phyloP scores from a whole-genome alignment of 805 yeast genomes.

The Metschnikowia chrysomelidarum region DNA sequence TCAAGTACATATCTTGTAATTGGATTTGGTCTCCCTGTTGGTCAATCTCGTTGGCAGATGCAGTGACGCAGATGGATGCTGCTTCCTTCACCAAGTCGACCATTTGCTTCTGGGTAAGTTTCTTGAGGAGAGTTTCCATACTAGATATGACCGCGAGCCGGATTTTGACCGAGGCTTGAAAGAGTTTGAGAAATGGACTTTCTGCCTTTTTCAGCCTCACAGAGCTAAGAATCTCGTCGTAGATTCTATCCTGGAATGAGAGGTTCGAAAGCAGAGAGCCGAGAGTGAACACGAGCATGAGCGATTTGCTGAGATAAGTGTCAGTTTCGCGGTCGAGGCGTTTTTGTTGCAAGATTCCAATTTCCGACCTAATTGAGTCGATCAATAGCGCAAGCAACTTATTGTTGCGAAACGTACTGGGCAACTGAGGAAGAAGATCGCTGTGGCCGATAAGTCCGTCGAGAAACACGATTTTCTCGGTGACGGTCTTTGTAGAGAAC shows the following conservation, averaged over 20 bases:
- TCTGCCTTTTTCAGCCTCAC: constrained; percentile 23
- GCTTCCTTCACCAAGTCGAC: constrained; percentile 46
- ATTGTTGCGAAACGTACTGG: constrained; percentile 50
- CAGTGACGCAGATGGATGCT: constrained; percentile 33
- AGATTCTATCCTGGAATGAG: constrained; percentile 70
- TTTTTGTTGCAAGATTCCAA: constrained; percentile 21
- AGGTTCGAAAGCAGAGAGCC: constrained; percentile 70
- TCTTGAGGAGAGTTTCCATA: constrained; percentile 44
- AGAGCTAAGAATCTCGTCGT: constrained; percentile 41
- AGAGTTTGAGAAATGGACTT: constrained; percentile 24
- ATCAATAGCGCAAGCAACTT: constrained; percentile 73
- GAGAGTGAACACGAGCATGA: constrained; percentile 58
- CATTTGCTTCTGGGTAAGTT: constrained; percentile 54
- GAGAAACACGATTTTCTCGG: constrained; percentile 68
- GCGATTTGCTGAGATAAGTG: constrained; percentile 43
- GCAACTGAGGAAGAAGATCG: constrained; percentile 31
- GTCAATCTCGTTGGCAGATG: constrained; percentile 24
- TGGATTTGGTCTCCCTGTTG: constrained; percentile 29
- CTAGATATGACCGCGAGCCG: constrained; percentile 41
- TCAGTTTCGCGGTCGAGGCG: constrained; percentile 30
- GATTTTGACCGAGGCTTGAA: constrained; percentile 31
- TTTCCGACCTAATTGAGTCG: constrained; percentile 46
- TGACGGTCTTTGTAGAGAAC: constrained; percentile 65
- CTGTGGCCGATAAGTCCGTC: constrained; percentile 51
- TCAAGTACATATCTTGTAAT: constrained; percentile 54